These are phyloP conservation scores for Nidularia pulvinata DNA, from an alignment of 768 basidiomycete genomes.

Conservation along the genomic window DNA sequence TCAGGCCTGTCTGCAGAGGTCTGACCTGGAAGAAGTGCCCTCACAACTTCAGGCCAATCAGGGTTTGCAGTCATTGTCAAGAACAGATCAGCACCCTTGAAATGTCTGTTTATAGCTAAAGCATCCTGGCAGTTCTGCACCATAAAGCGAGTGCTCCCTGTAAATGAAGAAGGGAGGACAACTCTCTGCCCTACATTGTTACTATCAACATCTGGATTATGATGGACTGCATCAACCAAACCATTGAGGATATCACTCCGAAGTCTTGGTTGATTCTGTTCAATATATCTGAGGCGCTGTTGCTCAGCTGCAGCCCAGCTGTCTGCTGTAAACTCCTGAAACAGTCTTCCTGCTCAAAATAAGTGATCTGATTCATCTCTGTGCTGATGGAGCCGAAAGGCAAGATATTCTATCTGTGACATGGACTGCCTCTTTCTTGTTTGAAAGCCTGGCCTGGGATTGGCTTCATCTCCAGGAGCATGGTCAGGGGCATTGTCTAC, in stretches of 20 bases:
- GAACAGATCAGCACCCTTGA: conserved; percentile 35
- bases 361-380: conserved; percentile 20
- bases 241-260: conserved; percentile 32
- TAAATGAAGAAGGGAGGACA: conserved; percentile 34
- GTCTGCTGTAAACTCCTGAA: conserved; percentile 46
- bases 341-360: conserved; percentile 33
- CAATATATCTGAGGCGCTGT: conserved; percentile 15
- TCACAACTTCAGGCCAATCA: conserved; percentile 34
- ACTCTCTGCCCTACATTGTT: conserved; percentile 18
- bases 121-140: conserved; percentile 36
- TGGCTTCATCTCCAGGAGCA: conserved; percentile 9
- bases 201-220: conserved; percentile 14
- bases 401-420: conserved; percentile 7
- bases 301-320: conserved; percentile 44
- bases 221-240: conserved; percentile 21
- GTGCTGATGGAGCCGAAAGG: conserved; percentile 16
- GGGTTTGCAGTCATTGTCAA: conserved; percentile 46
- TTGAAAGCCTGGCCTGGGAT: conserved; percentile 16
- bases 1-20: conserved; percentile 41
- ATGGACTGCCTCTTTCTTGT: not conserved
- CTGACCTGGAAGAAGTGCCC: conserved; percentile 34
- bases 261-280: conserved; percentile 29
- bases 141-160: conserved; percentile 30
- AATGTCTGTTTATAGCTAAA: conserved; percentile 31
- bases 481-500: conserved; percentile 4